Conservation (phyloP, 2,329 filamentous ascomycete species). For the Zymoseptoria tritici region DNA sequence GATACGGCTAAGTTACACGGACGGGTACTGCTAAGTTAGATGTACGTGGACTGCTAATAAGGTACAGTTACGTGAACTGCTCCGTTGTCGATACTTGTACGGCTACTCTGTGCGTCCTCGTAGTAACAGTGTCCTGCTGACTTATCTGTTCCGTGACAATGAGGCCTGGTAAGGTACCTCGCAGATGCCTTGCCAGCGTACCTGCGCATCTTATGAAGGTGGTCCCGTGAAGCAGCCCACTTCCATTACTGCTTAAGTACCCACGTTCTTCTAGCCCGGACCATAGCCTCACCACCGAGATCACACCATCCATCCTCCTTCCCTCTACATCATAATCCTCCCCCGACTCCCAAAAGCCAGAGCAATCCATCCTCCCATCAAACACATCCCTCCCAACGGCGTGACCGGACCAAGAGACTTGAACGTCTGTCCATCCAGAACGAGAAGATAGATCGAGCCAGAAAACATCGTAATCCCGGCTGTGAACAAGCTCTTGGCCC, state of each 20-base stretch:
- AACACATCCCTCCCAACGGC: conserved; percentile 54
- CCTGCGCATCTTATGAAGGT: too few relatives aligned
- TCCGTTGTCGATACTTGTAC: background rate
- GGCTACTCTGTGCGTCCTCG: too few relatives aligned
- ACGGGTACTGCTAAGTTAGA: background rate
- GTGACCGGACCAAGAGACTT: conserved; percentile 57
- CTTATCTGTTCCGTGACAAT: background rate
- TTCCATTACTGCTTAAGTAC: too few relatives aligned
- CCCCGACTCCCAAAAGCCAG: conserved; percentile 35
- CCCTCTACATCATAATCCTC: conserved; percentile 10
- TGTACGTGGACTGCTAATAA: background rate
- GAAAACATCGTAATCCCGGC: conserved; percentile 62
- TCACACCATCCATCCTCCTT: background rate
- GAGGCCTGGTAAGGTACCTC: background rate
- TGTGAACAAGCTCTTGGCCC: conserved; percentile 49
- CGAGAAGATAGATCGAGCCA: conserved; percentile 57
- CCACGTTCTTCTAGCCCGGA: too few relatives aligned
- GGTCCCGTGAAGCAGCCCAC: too few relatives aligned
- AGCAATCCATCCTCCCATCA: conserved; percentile 58
- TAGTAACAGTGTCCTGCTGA: too few relatives aligned
- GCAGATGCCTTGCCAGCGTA: background rate
- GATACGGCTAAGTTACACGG: background rate
- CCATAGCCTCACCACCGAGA: too few relatives aligned
- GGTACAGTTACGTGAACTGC: background rate
- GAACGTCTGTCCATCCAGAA: conserved; percentile 55